Conservation (phyloP, 2,329 filamentous ascomycete genomes). For the Taxawa tesnikishii region DNA sequence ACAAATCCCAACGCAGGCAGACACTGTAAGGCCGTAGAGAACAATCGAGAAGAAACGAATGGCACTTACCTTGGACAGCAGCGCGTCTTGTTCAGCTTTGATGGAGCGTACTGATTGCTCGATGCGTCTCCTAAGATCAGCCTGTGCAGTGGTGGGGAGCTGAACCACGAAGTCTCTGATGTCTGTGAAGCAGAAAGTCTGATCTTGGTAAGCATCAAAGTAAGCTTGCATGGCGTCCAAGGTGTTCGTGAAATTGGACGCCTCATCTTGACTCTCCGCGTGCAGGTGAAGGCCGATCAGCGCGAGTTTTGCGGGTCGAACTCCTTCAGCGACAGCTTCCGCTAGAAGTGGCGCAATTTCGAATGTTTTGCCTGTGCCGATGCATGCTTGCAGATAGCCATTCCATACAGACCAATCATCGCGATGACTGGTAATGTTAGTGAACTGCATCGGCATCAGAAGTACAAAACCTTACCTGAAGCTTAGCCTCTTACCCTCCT, state of each 20-base stretch:
- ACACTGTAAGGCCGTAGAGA: too few species aligned
- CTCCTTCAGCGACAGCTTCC: constrained; percentile 2
- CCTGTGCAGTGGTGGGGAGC: constrained; percentile 2
- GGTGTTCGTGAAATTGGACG: not conserved
- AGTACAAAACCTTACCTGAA: not conserved
- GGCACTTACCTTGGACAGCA: too few species aligned
- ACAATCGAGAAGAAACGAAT: too few species aligned
- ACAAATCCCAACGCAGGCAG: too few species aligned
- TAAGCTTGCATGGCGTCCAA: constrained; percentile 4
- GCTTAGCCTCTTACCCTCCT: not conserved
- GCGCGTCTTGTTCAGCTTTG: too few species aligned
- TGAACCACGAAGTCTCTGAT: constrained; percentile 5
- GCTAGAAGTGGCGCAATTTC: not conserved
- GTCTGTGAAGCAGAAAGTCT: constrained; percentile 6
- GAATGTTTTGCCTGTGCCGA: constrained; percentile 2
- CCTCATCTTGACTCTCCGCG: not conserved
- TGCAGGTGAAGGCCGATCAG: not conserved
- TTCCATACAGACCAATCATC: constrained; percentile 3
- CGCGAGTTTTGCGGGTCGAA: constrained; percentile 5
- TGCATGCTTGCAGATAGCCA: constrained; percentile 4
- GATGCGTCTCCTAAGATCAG: constrained; percentile 2
- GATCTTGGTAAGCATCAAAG: constrained; percentile 5
- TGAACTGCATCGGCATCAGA: not conserved
- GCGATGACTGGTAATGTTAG: not conserved
- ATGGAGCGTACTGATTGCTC: too few species aligned